These are phyloP conservation scores for Candida alai DNA, from an alignment of 805 yeast genomes.

Conservation along the genomic window DNA sequence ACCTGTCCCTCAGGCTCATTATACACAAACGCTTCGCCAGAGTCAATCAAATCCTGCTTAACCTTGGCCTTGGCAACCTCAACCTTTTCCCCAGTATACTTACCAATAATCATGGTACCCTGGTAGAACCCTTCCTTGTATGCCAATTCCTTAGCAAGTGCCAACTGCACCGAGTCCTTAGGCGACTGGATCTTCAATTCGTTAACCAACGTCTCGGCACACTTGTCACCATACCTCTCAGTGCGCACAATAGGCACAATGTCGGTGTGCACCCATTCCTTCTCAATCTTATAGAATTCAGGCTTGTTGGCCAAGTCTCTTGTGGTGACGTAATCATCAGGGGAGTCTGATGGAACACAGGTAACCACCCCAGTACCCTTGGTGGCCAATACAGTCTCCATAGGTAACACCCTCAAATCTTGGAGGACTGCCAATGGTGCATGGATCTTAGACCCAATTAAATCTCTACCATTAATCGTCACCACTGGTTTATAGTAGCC, in stretches of 20 bases:
- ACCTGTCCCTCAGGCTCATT: constrained; percentile 92
- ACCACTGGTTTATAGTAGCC: constrained; percentile 66
- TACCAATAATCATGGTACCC: constrained; percentile 78
- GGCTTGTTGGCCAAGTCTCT: constrained; percentile 84
- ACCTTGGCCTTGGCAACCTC: constrained; percentile 88
- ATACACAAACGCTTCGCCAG: constrained; percentile 82
- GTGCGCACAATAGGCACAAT: constrained; percentile 73
- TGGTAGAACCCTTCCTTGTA: constrained; percentile 96
- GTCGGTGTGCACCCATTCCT: constrained; percentile 80
- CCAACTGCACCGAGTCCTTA: constrained; percentile 81
- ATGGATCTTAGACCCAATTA: constrained; percentile 81
- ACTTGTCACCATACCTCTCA: constrained; percentile 80
- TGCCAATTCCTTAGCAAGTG: constrained; percentile 89
- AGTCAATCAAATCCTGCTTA: constrained; percentile 71
- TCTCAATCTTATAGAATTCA: constrained; percentile 79
- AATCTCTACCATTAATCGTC: constrained; percentile 60
- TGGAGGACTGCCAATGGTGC: constrained; percentile 77
- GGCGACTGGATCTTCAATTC: constrained; percentile 92
- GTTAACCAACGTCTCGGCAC: constrained; percentile 81
- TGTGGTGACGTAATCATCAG: constrained; percentile 91
- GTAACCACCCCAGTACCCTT: constrained; percentile 99
- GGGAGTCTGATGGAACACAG: constrained; percentile 98
- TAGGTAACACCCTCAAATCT: constrained; percentile 82
- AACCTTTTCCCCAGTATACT: constrained; percentile 83
- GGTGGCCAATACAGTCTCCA: constrained; percentile 92